Evolutionary conservation across 441 rosid genomes (phyloP).

Genomic region (Brassica hybrid): DNA sequence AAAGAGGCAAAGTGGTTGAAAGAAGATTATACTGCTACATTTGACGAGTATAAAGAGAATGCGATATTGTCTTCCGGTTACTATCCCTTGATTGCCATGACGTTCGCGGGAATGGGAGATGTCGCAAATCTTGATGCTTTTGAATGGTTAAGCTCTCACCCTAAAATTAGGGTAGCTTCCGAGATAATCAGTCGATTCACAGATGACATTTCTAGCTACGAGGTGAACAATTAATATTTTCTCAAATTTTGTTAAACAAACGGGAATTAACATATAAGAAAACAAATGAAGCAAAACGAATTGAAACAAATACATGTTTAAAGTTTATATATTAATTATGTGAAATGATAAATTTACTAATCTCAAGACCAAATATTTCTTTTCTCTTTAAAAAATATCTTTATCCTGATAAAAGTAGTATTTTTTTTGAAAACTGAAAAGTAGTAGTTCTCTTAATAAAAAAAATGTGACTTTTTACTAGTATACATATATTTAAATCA

Average conservation of each 20-base stretch:
- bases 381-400: neutral
- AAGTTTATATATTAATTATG: neutral
- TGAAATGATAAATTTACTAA: neutral
- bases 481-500: neutral
- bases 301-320: neutral
- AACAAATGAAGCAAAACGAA: too few relatives aligned
- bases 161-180: conserved; percentile 32
- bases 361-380: neutral
- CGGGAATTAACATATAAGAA: too few relatives aligned
- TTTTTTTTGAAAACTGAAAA: too few relatives aligned
- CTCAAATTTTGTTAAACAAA: neutral
- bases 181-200: conserved; percentile 9
- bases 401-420: too few relatives aligned
- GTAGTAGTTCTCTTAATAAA: too few relatives aligned
- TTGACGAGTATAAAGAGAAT: conserved; percentile 36
- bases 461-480: too few relatives aligned
- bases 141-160: conserved; percentile 32
- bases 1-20: conserved; percentile 33
- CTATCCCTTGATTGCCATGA: neutral
- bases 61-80: neutral
- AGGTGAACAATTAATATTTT: conserved; percentile 1
- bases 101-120: conserved; percentile 27
- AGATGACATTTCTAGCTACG: conserved; percentile 26
- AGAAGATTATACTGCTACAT: neutral
- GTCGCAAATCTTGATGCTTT: conserved; percentile 23